A percentile compares a stretch with the other conserved stretches of the same genome.
Evolutionary conservation across 176 grass and related monocot genomes (phyloP).

Genomic region (Cenchrus purpureus): DNA sequence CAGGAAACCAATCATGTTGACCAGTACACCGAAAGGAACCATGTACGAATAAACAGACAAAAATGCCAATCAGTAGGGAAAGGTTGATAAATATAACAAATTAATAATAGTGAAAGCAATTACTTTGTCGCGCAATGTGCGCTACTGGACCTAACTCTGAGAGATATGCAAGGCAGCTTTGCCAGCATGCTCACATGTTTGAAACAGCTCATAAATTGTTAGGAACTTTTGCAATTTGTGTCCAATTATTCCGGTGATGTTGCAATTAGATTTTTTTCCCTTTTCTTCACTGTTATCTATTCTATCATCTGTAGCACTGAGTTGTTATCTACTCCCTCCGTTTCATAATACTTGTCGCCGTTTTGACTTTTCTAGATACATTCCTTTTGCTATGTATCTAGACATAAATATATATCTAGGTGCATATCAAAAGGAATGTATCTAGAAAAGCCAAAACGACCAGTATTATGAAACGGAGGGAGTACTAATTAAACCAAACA

Average conservation of each 20-base stretch:
- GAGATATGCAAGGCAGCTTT: constrained; percentile 4
- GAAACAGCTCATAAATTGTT: not conserved
- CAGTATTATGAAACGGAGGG: too few species aligned
- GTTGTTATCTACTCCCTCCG: not conserved
- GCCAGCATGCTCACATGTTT: not conserved
- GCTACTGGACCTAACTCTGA: not conserved
- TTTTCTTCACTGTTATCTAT: not conserved
- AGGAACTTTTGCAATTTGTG: not conserved
- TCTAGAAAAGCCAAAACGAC: too few species aligned
- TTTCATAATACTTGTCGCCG: too few species aligned
- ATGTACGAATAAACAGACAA: not conserved
- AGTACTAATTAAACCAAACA: not conserved
- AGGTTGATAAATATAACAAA: constrained; percentile 33
- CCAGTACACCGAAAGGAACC: constrained; percentile 35
- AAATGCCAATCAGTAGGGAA: not conserved
- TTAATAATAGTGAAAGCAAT: constrained; percentile 20
- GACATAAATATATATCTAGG: too few species aligned
- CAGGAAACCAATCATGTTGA: constrained; percentile 21
- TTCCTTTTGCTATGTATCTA: too few species aligned
- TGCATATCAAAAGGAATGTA: too few species aligned
- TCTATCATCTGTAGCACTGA: not conserved
- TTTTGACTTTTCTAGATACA: too few species aligned
- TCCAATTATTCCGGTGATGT: not conserved
- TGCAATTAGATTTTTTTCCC: not conserved
- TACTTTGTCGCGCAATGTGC: not conserved